Evolutionary conservation across 2,329 filamentous ascomycete species (phyloP).

Genomic region (Erysiphe pulchra): DNA sequence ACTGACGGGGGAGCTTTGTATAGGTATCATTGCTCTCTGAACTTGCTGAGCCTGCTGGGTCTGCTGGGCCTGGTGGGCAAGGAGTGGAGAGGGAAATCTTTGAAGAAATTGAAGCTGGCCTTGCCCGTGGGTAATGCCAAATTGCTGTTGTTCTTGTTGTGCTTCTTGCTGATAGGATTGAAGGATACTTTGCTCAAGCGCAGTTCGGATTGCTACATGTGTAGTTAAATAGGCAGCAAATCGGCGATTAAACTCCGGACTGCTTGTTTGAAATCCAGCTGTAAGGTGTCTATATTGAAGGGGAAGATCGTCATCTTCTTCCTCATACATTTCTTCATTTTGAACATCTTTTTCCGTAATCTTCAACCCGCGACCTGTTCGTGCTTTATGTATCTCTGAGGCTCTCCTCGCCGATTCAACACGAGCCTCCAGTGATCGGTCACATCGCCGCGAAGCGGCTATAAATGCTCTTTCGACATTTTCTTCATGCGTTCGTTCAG

Average conservation of each 20-base stretch:
- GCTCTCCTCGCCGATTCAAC: constrained; percentile 69
- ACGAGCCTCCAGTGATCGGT: constrained; percentile 66
- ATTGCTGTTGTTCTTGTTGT: constrained; percentile 4
- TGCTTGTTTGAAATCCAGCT: constrained; percentile 21
- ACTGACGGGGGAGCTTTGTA: constrained; percentile 9
- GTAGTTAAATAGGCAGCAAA: constrained; percentile 24
- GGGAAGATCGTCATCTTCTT: constrained; percentile 63
- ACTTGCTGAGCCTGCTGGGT: constrained; percentile 7
- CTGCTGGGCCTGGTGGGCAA: constrained; percentile 8
- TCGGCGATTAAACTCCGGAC: constrained; percentile 7
- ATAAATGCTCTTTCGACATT: constrained; percentile 80
- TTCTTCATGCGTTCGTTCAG: constrained; percentile 52
- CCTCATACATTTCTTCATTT: constrained; percentile 90
- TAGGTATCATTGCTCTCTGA: neutral
- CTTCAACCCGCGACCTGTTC: constrained; percentile 58
- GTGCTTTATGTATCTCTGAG: constrained; percentile 72
- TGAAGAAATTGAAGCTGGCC: constrained; percentile 13
- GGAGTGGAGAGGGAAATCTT: constrained; percentile 9
- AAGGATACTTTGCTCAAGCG: constrained; percentile 19
- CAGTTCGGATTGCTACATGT: constrained; percentile 28
- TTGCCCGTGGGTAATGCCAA: neutral
- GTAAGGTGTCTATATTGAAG: constrained; percentile 38
- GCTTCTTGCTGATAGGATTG: constrained; percentile 13
- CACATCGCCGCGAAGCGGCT: constrained; percentile 64
- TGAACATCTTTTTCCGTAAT: constrained; percentile 70